A percentile compares a stretch with the other conserved stretches of the same genome.
Conservation (phyloP, 176 grass and related monocot species). For the Avena atlantica region DNA sequence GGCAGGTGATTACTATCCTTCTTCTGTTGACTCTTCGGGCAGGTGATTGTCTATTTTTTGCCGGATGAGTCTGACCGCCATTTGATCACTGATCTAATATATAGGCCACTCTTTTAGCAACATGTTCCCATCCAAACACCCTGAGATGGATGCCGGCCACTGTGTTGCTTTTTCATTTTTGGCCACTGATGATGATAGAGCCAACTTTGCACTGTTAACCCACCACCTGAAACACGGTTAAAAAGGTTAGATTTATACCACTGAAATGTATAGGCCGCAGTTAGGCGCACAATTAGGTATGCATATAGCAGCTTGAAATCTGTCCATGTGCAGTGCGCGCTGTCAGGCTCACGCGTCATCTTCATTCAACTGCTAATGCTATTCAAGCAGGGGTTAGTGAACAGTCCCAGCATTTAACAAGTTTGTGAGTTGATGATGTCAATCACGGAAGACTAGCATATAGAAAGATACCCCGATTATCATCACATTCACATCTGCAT, state of each 20-base stretch:
- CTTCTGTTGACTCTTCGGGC: not conserved
- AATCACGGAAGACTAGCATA: not conserved
- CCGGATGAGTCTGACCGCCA: conserved; percentile 12
- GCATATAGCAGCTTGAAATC: not conserved
- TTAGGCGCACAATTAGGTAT: not conserved
- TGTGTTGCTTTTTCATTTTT: too few relatives aligned
- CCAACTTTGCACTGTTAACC: too few relatives aligned
- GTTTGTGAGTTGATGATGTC: not conserved
- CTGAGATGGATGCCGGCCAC: conserved; percentile 15
- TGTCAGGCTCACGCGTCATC: not conserved
- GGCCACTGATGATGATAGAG: not conserved
- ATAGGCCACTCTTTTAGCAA: not conserved
- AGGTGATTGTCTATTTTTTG: not conserved
- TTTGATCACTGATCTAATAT: not conserved
- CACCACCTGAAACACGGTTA: not conserved
- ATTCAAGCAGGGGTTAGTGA: conserved; percentile 1
- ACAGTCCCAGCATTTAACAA: not conserved
- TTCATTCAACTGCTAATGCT: conserved; percentile 20
- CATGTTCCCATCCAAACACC: not conserved
- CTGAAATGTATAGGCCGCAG: too few relatives aligned
- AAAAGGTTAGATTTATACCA: too few relatives aligned
- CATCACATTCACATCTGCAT: conserved; percentile 7
- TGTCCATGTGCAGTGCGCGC: not conserved
- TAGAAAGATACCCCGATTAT: not conserved
- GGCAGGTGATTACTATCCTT: not conserved